phyloP scores from a whole-genome alignment of 306 rosid species.

The Ceratonia siliqua region DNA sequence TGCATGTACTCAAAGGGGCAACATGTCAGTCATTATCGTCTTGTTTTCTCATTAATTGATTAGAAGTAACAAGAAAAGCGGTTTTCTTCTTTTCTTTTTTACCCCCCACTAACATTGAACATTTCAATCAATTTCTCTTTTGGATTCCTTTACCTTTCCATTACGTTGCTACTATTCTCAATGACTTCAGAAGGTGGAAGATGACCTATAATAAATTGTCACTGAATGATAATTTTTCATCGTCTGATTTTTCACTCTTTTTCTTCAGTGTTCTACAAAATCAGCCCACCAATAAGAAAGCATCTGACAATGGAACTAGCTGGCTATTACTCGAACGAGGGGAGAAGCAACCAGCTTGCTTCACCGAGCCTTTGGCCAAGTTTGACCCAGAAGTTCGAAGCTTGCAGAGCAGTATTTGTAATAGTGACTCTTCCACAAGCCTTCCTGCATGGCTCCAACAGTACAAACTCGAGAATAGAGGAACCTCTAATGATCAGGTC shows the following conservation, averaged over 20 bases:
- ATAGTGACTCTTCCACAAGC: conserved; percentile 64
- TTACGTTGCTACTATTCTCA: conserved; percentile 27
- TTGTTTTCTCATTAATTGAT: conserved; percentile 36
- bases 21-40: conserved; percentile 33
- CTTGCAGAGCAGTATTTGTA: conserved; percentile 51
- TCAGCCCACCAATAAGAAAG: conserved; percentile 51
- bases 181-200: conserved; percentile 31
- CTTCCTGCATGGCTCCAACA: conserved; percentile 99
- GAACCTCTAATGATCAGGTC: conserved; percentile 66
- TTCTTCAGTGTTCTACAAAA: conserved; percentile 61
- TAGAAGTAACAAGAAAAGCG: conserved; percentile 32
- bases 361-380: conserved; percentile 55
- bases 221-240: conserved; percentile 23
- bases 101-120: not conserved
- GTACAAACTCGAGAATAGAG: conserved; percentile 67
- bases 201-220: conserved; percentile 11
- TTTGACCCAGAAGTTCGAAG: conserved; percentile 65
- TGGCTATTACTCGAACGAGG: conserved; percentile 45
- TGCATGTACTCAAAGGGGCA: conserved; percentile 32
- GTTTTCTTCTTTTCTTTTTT: conserved; percentile 11
- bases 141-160: conserved; percentile 14
- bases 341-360: conserved; percentile 49
- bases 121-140: conserved; percentile 24
- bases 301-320: conserved; percentile 52
- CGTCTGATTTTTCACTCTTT: not conserved